Percentiles rank a stretch among this genome's conserved stretches.
phyloP scores from a whole-genome alignment of 2,329 filamentous ascomycete species.

The Phyllosticta capitalensis region DNA sequence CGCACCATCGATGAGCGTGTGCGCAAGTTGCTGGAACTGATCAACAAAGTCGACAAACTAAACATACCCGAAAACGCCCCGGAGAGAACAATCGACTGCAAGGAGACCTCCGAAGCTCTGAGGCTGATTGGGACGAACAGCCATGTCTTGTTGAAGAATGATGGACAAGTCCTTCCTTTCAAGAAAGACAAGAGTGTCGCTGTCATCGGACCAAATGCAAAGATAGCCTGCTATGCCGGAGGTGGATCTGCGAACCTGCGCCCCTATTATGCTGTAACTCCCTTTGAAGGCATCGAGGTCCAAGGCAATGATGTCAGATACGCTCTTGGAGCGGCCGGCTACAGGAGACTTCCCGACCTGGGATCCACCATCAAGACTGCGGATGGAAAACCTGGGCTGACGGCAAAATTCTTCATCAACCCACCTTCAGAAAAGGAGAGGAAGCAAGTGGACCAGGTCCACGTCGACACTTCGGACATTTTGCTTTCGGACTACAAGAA shows the following conservation, averaged over 20 bases:
- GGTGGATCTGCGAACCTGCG: slow-evolving; percentile 24
- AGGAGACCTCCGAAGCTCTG: slow-evolving; percentile 50
- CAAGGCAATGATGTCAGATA: slow-evolving; percentile 37
- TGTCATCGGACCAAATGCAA: slow-evolving; percentile 64
- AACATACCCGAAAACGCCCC: slow-evolving; percentile 50
- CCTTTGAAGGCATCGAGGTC: slow-evolving; percentile 17
- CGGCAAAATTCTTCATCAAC: slow-evolving; percentile 7
- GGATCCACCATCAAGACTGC: slow-evolving; percentile 1
- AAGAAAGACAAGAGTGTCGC: slow-evolving; percentile 56
- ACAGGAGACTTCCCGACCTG: slow-evolving; percentile 35
- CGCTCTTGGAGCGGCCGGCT: slow-evolving; percentile 53
- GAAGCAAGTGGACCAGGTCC: slow-evolving; percentile 9
- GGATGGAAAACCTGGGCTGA: slow-evolving; percentile 5
- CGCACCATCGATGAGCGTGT: slow-evolving; percentile 24
- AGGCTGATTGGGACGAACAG: slow-evolving; percentile 56
- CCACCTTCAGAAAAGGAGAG: slow-evolving; percentile 5
- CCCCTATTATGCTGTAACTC: slow-evolving; percentile 21
- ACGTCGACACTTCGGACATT: slow-evolving; percentile 6
- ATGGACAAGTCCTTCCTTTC: slow-evolving; percentile 52
- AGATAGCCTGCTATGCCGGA: slow-evolving; percentile 31
- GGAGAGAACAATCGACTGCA: slow-evolving; percentile 47
- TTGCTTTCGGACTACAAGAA: slow-evolving; percentile 13
- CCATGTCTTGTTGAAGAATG: slow-evolving; percentile 65
- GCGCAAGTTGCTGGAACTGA: slow-evolving; percentile 46
- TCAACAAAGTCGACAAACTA: slow-evolving; percentile 54